Evolutionary conservation across 2,329 filamentous ascomycete species (phyloP).

Genomic region (Phaeosphaeria sp.): DNA sequence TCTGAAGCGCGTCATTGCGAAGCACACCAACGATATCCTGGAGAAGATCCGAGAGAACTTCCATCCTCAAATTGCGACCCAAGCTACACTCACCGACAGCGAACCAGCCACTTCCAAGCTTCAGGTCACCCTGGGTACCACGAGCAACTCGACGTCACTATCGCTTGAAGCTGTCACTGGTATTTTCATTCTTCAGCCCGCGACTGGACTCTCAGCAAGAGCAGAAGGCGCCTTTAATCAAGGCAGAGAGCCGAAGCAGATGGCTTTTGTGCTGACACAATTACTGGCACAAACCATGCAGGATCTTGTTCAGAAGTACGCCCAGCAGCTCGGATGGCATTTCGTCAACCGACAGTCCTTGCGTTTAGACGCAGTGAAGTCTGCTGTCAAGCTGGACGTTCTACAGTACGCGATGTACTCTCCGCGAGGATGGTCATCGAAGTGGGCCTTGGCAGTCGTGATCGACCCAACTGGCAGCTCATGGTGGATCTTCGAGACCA

Average conservation of each 20-base stretch:
- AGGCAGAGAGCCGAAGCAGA: conserved; percentile 64
- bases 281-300: conserved; percentile 68
- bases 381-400: conserved; percentile 66
- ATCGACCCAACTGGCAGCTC: conserved; percentile 43
- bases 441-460: conserved; percentile 73
- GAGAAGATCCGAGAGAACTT: conserved; percentile 64
- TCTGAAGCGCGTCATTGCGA: conserved; percentile 75
- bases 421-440: conserved; percentile 72
- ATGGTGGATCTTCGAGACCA: conserved; percentile 48
- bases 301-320: conserved; percentile 67
- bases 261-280: conserved; percentile 64
- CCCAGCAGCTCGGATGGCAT: conserved; percentile 71
- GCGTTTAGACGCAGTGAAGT: conserved; percentile 62
- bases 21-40: conserved; percentile 76
- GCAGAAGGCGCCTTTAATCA: conserved; percentile 72
- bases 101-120: conserved; percentile 74
- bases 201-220: conserved; percentile 47
- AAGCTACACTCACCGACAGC: conserved; percentile 63
- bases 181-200: conserved; percentile 72
- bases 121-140: conserved; percentile 71
- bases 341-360: conserved; percentile 44
- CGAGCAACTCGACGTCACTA: conserved; percentile 63
- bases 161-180: conserved; percentile 81
- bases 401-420: conserved; percentile 73
- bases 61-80: conserved; percentile 64